Evolutionary conservation across 1,139 yeast genomes (phyloP), one percentile per base, ranked within the genome.

Genomic region (Nakaseomyces glabratus): DNA sequence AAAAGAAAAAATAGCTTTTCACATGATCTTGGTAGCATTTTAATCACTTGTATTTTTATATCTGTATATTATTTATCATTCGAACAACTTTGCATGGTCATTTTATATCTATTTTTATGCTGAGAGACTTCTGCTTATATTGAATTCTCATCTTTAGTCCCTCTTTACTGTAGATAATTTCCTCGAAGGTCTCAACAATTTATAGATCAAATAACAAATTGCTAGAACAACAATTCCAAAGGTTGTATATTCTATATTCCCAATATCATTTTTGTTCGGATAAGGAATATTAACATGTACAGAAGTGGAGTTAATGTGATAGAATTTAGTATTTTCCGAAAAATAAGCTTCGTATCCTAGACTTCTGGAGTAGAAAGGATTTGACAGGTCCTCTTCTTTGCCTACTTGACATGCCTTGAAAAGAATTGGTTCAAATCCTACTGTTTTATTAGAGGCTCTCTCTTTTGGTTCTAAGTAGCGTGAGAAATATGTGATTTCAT

Each of bases 331-430:
- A 24, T 63, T 55, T 2, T 57, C 53, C 1, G 73, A 71, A 44
- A 70, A 71, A 31, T 59, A 55, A 2, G 65, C 47, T 42, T 69
- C 73, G 36, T 61, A 60, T 3, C 72, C 73, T 13, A 66, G 35
- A 5, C 48, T 48, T 24, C 48, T 55, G 4, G 52, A 41, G 38
- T 66, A 69, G 30, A 65, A 62, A 13, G 66, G 62, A 24, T 60
- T 60, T 40, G 49, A 44, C 26, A 44, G 32, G 25, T 60, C 45
- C 31, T 49, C 48, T 31, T 46, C 37, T 13, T 43, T 30, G 13
- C 44, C 38, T 19, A 60, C 54, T 35, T 61, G 64, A 49, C 78
- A 72, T 0, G 72, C 75, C 63, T 68, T 63, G 42, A 70, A 71
- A 2, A 71, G 55, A 4, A 49, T 43, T 3, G 76, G 75, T 34